Evolutionary conservation across 441 rosid genomes (phyloP).

Genomic region (Mallotus japonicus): DNA sequence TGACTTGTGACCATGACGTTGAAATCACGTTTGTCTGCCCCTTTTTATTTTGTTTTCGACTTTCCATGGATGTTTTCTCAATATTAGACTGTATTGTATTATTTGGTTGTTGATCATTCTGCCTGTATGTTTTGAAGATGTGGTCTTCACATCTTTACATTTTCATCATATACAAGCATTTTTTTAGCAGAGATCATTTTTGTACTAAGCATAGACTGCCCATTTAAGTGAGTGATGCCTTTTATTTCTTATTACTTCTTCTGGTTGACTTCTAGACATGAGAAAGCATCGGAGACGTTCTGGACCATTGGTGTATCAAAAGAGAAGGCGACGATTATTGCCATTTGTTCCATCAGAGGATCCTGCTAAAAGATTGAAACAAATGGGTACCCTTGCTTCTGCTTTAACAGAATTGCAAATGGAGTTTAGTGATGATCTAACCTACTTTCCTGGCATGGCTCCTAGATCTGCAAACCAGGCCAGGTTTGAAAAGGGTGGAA

Average conservation of each 20-base stretch:
- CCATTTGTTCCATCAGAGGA: constrained; percentile 69
- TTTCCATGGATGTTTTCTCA: background rate
- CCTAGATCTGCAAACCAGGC: constrained; percentile 73
- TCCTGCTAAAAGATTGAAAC: constrained; percentile 47
- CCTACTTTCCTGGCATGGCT: constrained; percentile 60
- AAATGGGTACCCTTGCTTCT: constrained; percentile 74
- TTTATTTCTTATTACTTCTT: constrained; percentile 10
- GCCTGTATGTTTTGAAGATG: background rate
- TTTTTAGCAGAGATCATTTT: background rate
- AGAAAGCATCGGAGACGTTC: constrained; percentile 63
- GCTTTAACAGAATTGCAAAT: constrained; percentile 68
- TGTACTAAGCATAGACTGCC: background rate
- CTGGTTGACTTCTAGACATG: constrained; percentile 31
- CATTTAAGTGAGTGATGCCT: constrained; percentile 4
- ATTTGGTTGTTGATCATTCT: background rate
- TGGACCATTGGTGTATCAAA: constrained; percentile 60
- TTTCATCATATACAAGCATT: background rate
- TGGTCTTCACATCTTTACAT: background rate
- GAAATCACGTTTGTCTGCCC: background rate
- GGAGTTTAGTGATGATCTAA: constrained; percentile 62
- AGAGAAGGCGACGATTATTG: constrained; percentile 64
- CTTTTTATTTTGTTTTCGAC: background rate
- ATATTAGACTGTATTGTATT: background rate
- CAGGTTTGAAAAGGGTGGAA: constrained; percentile 67
- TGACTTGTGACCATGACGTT: background rate